Evolutionary conservation across 164 flowering plant species (phyloP).

Genomic region (Umbellularia californica): DNA sequence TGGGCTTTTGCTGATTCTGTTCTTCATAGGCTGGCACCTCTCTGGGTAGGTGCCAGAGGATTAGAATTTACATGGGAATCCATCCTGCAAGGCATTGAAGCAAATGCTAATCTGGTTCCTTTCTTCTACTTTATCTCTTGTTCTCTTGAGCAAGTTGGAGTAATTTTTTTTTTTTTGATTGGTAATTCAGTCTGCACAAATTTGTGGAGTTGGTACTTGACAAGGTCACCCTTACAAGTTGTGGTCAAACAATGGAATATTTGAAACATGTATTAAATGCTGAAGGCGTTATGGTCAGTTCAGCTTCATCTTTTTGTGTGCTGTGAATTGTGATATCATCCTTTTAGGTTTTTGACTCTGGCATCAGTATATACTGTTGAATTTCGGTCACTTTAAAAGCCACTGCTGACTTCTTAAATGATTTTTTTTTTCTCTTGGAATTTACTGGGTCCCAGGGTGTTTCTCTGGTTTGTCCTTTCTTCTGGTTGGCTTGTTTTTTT

Average conservation of each 20-base stretch:
- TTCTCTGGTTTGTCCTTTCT: not conserved
- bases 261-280: not conserved
- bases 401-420: no score
- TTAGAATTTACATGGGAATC: slow-evolving; percentile 97
- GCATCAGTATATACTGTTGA: no score
- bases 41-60: slow-evolving; percentile 99
- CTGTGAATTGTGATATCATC: not conserved
- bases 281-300: not conserved
- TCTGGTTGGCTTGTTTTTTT: no score
- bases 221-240: not conserved
- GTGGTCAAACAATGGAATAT: not conserved
- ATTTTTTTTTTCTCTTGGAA: no score
- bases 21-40: slow-evolving; percentile 91
- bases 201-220: no score
- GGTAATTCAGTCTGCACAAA: not conserved
- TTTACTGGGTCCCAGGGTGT: not conserved
- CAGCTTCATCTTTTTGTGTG: no score
- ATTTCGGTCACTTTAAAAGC: no score
- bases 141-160: not conserved
- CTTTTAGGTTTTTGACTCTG: no score
- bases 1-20: slow-evolving; percentile 99
- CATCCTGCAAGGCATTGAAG: slow-evolving; percentile 92
- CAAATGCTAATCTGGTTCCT: slow-evolving; percentile 93
- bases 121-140: slow-evolving; percentile 12
- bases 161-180: no score